phyloP scores from a whole-genome alignment of 2,329 filamentous ascomycete species.

The Colletotrichum costaricense region DNA sequence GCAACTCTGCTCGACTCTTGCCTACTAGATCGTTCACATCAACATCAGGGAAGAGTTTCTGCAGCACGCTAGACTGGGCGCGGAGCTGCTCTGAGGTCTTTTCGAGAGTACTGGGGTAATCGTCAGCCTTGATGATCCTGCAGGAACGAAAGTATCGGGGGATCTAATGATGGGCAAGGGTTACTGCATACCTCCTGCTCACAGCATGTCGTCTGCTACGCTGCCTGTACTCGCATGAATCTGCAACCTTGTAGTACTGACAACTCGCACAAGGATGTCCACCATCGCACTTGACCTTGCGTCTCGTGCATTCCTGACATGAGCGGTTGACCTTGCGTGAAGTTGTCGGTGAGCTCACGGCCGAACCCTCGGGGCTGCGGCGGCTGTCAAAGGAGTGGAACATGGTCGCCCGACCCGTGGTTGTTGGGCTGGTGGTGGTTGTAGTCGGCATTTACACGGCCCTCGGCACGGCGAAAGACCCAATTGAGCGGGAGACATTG shows the following conservation, averaged over 20 bases:
- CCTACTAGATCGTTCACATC: conserved; percentile 34
- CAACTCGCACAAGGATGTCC: conserved; percentile 50
- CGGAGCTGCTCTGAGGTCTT: conserved; percentile 40
- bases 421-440: neutral
- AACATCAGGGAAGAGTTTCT: conserved; percentile 39
- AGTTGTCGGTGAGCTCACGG: neutral
- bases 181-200: conserved; percentile 40
- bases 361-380: conserved; percentile 9
- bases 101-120: conserved; percentile 40
- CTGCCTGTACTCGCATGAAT: conserved; percentile 44
- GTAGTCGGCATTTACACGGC: conserved; percentile 18
- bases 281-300: conserved; percentile 55
- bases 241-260: conserved; percentile 43
- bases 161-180: neutral
- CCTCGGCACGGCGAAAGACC: conserved; percentile 5
- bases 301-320: conserved; percentile 42
- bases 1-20: conserved; percentile 39
- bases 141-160: neutral
- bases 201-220: conserved; percentile 44
- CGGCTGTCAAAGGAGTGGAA: conserved; percentile 33
- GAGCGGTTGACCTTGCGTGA: conserved; percentile 40
- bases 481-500: conserved; percentile 10
- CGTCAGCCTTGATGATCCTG: neutral
- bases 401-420: conserved; percentile 15
- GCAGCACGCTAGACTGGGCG: conserved; percentile 39